Percentiles rank a stretch among this genome's conserved stretches.
Evolutionary conservation across 495 filamentous ascomycete species (phyloP).

Genomic region (Immersiella caudata): DNA sequence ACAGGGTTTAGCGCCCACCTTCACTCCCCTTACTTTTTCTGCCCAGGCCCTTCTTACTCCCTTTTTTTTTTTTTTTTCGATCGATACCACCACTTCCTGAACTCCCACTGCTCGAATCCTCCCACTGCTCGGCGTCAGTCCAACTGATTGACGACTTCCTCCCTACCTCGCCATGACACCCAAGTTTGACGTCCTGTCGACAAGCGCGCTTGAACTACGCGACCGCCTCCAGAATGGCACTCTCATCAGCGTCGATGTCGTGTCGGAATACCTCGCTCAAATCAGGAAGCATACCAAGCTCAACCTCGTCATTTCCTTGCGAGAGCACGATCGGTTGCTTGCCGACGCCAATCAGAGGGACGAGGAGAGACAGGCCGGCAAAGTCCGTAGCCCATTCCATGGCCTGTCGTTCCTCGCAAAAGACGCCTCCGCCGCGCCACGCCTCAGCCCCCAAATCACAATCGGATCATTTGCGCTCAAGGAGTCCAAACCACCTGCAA

Average conservation of each 20-base stretch:
- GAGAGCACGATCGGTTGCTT: neutral
- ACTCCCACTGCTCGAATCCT: too few species aligned
- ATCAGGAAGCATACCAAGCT: slow-evolving; percentile 1
- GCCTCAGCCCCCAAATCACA: neutral
- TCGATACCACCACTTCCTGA: too few species aligned
- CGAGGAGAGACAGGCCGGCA: slow-evolving; percentile 6
- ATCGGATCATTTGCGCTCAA: neutral
- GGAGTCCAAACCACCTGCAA: neutral
- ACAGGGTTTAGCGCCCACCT: too few species aligned
- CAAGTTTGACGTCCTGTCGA: neutral
- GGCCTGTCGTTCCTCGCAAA: neutral
- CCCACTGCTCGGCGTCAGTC: too few species aligned
- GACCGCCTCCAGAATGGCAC: neutral
- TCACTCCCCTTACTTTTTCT: too few species aligned
- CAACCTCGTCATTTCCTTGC: slow-evolving; percentile 8
- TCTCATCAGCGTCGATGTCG: neutral
- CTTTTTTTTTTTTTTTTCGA: too few species aligned
- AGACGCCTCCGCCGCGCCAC: neutral
- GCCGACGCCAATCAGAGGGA: neutral
- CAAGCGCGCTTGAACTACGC: neutral
- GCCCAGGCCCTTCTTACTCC: too few species aligned
- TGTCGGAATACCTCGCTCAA: neutral
- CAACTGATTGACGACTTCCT: too few species aligned
- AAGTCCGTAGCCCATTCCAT: neutral
- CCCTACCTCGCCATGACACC: neutral